Evolutionary conservation across 345 rosid species (phyloP).

Genomic region (Crucihimalaya himalaica): DNA sequence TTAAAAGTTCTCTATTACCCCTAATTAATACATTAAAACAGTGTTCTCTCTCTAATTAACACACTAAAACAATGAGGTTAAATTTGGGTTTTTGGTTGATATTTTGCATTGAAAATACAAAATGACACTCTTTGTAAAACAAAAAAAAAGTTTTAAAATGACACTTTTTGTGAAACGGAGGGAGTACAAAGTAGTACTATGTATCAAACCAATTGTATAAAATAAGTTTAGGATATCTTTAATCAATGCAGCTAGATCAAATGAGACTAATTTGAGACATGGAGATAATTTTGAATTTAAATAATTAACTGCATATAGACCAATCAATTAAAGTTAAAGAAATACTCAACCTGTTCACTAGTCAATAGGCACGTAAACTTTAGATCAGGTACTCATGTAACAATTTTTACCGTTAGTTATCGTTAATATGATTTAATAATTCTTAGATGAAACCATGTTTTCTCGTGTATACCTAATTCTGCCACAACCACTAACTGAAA

Average conservation of each 20-base stretch:
- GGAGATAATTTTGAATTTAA: neutral
- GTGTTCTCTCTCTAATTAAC: too few species aligned
- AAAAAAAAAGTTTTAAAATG: too few species aligned
- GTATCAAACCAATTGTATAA: neutral
- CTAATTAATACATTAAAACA: too few species aligned
- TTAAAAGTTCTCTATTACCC: too few species aligned
- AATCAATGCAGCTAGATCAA: neutral
- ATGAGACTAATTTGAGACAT: neutral
- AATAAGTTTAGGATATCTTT: neutral
- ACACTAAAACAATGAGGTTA: too few species aligned
- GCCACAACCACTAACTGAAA: conserved; percentile 38
- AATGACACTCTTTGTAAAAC: too few species aligned
- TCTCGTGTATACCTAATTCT: conserved; percentile 32
- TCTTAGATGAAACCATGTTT: conserved; percentile 16
- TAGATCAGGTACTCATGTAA: neutral
- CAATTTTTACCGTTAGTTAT: conserved; percentile 28
- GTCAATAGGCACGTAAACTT: neutral
- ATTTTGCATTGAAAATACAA: too few species aligned
- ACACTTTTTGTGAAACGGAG: too few species aligned
- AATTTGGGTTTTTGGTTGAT: too few species aligned
- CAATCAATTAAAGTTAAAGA: conserved; percentile 4
- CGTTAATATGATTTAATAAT: conserved; percentile 22
- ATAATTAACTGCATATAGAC: neutral
- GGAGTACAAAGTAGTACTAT: neutral
- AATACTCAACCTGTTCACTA: neutral